phyloP scores from a whole-genome alignment of 1,139 yeast species.

The Magnusiomyces tetraspermus region DNA sequence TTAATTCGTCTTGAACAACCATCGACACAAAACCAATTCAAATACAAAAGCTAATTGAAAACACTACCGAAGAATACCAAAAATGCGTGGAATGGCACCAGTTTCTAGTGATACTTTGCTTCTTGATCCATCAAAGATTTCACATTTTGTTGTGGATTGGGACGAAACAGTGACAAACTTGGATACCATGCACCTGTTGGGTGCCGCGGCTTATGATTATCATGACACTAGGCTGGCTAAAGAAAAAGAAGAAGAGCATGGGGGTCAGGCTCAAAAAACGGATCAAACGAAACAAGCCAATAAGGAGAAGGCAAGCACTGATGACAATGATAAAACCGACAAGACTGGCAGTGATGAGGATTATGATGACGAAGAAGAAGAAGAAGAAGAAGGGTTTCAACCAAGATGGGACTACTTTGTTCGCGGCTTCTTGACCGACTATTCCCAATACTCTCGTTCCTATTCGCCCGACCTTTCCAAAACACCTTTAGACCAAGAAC shows the following conservation, averaged over 20 bases:
- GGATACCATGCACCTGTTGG: conserved; percentile 50
- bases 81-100: background rate
- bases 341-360: too few species aligned
- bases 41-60: too few species aligned
- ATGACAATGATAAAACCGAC: too few species aligned
- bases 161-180: conserved; percentile 56
- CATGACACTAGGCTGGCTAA: background rate
- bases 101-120: background rate
- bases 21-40: too few species aligned
- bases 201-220: conserved; percentile 40
- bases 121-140: background rate
- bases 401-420: conserved; percentile 42
- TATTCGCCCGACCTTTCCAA: conserved; percentile 8
- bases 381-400: conserved; percentile 19
- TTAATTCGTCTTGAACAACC: too few species aligned
- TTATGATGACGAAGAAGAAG: background rate
- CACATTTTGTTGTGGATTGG: conserved; percentile 40
- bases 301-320: too few species aligned
- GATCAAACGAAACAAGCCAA: too few species aligned
- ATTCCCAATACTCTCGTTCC: conserved; percentile 17
- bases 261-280: too few species aligned
- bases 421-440: conserved; percentile 38
- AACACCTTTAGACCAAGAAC: conserved; percentile 31
- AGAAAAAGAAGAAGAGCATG: background rate
- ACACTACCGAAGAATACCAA: too few species aligned